These are phyloP conservation scores for Lichtheimia corymbifera DNA, from an alignment of 371 early-diverging fungal genomes.

Conservation along the genomic window DNA sequence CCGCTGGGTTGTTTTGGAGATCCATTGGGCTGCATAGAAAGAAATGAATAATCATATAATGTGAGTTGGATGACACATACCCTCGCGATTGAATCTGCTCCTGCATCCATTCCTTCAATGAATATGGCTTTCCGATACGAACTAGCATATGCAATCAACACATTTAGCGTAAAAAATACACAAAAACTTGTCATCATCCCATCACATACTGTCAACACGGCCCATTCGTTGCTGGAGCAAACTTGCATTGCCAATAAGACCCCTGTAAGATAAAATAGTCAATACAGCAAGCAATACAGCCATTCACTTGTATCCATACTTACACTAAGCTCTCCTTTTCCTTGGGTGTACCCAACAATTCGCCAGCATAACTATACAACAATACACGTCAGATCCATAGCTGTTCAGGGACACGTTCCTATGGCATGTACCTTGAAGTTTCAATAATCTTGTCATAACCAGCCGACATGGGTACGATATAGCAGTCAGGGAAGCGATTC, in stretches of 20 bases:
- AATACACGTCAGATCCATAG: background rate
- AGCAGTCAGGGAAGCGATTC: slow-evolving; percentile 68
- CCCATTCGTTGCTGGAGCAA: slow-evolving; percentile 73
- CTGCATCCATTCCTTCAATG: slow-evolving; percentile 65
- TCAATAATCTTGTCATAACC: slow-evolving; percentile 90
- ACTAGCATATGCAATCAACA: slow-evolving; percentile 42
- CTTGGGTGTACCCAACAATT: slow-evolving; percentile 82
- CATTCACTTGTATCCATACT: background rate
- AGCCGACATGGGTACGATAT: slow-evolving; percentile 82
- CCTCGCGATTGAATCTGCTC: slow-evolving; percentile 48
- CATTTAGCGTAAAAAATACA: background rate
- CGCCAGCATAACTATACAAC: slow-evolving; percentile 50
- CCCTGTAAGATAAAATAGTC: slow-evolving; percentile 14
- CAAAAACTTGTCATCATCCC: background rate
- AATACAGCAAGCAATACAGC: background rate
- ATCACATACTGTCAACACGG: slow-evolving; percentile 53
- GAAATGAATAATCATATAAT: background rate
- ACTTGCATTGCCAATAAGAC: slow-evolving; percentile 51
- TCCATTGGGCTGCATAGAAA: slow-evolving; percentile 21
- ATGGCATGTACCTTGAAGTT: slow-evolving; percentile 65
- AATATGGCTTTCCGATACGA: slow-evolving; percentile 75
- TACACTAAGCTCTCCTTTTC: slow-evolving; percentile 77
- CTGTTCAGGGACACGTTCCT: background rate
- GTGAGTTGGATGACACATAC: slow-evolving; percentile 28
- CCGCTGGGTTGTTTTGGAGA: slow-evolving; percentile 21